A percentile compares a stretch with the other conserved stretches of the same genome.
Evolutionary conservation across 495 filamentous ascomycete species (phyloP).

Genomic region (Patellaria atrata): DNA sequence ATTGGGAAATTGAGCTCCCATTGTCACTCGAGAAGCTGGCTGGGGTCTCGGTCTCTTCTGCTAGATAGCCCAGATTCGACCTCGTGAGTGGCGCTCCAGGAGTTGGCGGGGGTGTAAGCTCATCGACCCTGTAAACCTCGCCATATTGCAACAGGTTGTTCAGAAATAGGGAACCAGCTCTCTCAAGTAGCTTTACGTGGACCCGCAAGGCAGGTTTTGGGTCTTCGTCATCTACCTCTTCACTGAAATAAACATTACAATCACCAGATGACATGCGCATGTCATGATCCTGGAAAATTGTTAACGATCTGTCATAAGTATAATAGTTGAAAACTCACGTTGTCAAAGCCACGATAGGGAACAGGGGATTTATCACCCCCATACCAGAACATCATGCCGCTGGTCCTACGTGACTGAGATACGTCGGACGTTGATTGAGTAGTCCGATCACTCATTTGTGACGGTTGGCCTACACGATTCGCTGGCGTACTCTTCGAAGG

Average conservation of each 20-base stretch:
- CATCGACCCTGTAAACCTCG: slow-evolving; percentile 16
- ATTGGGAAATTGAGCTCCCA: too few species aligned
- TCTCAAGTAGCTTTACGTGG: slow-evolving; percentile 15
- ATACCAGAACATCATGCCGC: too few species aligned
- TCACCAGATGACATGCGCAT: slow-evolving; percentile 19
- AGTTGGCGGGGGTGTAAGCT: slow-evolving; percentile 13
- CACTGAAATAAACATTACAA: slow-evolving; percentile 22
- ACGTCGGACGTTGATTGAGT: too few species aligned
- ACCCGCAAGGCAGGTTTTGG: slow-evolving; percentile 16
- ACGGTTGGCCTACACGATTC: too few species aligned
- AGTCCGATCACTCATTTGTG: too few species aligned
- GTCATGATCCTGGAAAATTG: slow-evolving; percentile 10
- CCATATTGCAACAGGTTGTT: slow-evolving; percentile 16
- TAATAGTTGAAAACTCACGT: slow-evolving; percentile 5
- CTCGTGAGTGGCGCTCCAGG: too few species aligned
- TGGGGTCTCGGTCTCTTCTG: too few species aligned
- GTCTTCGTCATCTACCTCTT: slow-evolving; percentile 15
- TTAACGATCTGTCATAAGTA: background rate
- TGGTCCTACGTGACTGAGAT: too few species aligned
- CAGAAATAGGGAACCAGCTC: slow-evolving; percentile 18
- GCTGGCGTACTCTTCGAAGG: slow-evolving; percentile 10
- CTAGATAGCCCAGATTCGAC: background rate
- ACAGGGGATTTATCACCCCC: slow-evolving; percentile 11
- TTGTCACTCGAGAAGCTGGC: too few species aligned
- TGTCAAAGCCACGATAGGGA: slow-evolving; percentile 19